A percentile compares a stretch with the other conserved stretches of the same genome.
Evolutionary conservation across 2,329 filamentous ascomycete genomes (phyloP).

Genomic region (Alternaria alternata): DNA sequence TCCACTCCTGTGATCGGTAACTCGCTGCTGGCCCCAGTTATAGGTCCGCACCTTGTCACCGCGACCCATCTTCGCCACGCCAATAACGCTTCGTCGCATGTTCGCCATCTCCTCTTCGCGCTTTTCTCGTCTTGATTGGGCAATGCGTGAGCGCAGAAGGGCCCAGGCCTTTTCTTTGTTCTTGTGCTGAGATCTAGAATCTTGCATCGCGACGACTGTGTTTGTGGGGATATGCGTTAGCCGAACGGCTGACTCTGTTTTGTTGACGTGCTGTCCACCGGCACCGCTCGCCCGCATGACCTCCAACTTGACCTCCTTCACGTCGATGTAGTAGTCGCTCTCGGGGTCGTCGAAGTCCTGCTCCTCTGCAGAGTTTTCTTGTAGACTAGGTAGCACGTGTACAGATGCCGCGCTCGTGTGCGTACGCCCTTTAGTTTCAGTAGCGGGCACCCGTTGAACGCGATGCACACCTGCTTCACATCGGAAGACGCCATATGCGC

Average conservation of each 20-base stretch:
- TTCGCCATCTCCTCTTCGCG: slow-evolving; percentile 80
- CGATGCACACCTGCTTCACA: slow-evolving; percentile 94
- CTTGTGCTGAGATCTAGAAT: slow-evolving; percentile 85
- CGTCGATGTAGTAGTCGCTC: slow-evolving; percentile 90
- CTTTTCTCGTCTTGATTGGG: slow-evolving; percentile 79
- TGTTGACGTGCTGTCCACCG: slow-evolving; percentile 97
- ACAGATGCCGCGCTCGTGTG: slow-evolving; percentile 94
- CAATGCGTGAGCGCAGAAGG: slow-evolving; percentile 81
- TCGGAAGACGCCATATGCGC: slow-evolving; percentile 82
- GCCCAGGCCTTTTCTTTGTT: slow-evolving; percentile 91
- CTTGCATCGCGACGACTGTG: slow-evolving; percentile 89
- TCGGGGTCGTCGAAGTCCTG: slow-evolving; percentile 80
- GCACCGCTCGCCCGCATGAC: slow-evolving; percentile 93
- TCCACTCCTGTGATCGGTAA: slow-evolving; percentile 87
- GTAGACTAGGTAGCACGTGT: slow-evolving; percentile 87
- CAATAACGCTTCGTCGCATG: slow-evolving; percentile 79
- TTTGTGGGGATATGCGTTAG: slow-evolving; percentile 90
- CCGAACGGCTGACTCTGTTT: slow-evolving; percentile 93
- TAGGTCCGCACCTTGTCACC: slow-evolving; percentile 96
- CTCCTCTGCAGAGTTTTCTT: slow-evolving; percentile 59
- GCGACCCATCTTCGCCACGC: slow-evolving; percentile 80
- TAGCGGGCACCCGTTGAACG: slow-evolving; percentile 91
- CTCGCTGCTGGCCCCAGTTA: slow-evolving; percentile 79
- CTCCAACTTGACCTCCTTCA: slow-evolving; percentile 81
- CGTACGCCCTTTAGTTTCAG: slow-evolving; percentile 87